Evolutionary conservation across 345 rosid genomes (phyloP).

Genomic region (Microcos paniculata): DNA sequence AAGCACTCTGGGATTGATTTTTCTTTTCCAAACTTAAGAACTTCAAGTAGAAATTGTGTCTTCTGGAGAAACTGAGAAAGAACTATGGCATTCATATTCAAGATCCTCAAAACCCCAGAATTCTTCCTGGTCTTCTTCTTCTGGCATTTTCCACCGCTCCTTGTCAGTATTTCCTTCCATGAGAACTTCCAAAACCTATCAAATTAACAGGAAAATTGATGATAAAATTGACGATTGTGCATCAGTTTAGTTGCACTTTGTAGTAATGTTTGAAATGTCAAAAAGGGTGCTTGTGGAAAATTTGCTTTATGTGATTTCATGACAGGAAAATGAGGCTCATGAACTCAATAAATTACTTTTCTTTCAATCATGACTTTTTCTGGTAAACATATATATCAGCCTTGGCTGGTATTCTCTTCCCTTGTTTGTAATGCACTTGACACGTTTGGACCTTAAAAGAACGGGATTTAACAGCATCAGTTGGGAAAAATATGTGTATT

Average conservation of each 20-base stretch:
- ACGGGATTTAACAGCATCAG: neutral
- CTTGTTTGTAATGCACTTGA: neutral
- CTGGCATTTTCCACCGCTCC: slow-evolving; percentile 84
- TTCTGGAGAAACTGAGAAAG: slow-evolving; percentile 60
- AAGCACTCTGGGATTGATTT: neutral
- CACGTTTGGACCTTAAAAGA: neutral
- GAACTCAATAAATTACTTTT: slow-evolving; percentile 7
- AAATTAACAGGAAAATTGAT: neutral
- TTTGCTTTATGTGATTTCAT: slow-evolving; percentile 1
- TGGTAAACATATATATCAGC: slow-evolving; percentile 10
- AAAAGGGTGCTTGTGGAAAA: neutral
- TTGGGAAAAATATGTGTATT: too few species aligned
- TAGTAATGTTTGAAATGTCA: slow-evolving; percentile 16
- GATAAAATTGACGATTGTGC: neutral
- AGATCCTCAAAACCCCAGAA: slow-evolving; percentile 94
- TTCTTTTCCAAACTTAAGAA: slow-evolving; percentile 30
- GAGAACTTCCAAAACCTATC: slow-evolving; percentile 70
- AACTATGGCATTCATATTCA: slow-evolving; percentile 57
- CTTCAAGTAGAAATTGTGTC: slow-evolving; percentile 59
- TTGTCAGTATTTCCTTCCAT: slow-evolving; percentile 51
- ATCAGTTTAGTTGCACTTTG: neutral
- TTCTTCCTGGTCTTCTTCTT: slow-evolving; percentile 68
- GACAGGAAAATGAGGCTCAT: slow-evolving; percentile 6
- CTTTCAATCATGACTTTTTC: neutral
- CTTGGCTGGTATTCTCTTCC: neutral